Evolutionary conservation across 768 basidiomycete species (phyloP).

Genomic region (Holtermanniella nyarrowii): DNA sequence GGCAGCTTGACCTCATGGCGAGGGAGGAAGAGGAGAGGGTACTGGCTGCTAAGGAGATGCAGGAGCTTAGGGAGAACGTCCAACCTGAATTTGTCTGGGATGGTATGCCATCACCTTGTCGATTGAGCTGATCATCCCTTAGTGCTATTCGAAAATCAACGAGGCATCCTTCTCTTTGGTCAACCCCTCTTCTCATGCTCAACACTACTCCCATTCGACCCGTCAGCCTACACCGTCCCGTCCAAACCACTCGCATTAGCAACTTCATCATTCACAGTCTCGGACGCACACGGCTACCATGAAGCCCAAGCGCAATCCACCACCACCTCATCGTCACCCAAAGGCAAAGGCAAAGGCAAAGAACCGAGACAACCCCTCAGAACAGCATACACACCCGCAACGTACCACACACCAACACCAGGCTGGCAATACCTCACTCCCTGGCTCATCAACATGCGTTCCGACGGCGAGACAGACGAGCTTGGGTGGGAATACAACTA

Average conservation of each 20-base stretch:
- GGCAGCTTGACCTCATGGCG: constrained; percentile 1
- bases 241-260: constrained; percentile 15
- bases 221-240: constrained; percentile 28
- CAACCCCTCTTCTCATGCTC: constrained; percentile 29
- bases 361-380: constrained; percentile 13
- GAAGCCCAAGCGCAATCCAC: not conserved
- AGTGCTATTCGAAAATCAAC: constrained; percentile 36
- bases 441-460: constrained; percentile 36
- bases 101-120: constrained; percentile 14
- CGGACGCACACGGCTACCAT: not conserved
- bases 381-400: constrained; percentile 28
- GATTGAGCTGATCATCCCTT: not conserved
- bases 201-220: constrained; percentile 27
- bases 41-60: not conserved
- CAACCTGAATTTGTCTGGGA: constrained; percentile 26
- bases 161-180: constrained; percentile 29
- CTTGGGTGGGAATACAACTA: constrained; percentile 35
- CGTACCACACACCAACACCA: constrained; percentile 27
- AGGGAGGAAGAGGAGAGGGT: not conserved
- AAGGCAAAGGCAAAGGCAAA: not conserved
- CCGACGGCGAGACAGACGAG: constrained; percentile 24
- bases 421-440: constrained; percentile 30
- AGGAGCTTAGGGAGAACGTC: constrained; percentile 3
- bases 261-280: constrained; percentile 14
- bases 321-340: not conserved